phyloP scores from a whole-genome alignment of 2,329 filamentous ascomycete species.

The Coniosporium tulheliwenetii region DNA sequence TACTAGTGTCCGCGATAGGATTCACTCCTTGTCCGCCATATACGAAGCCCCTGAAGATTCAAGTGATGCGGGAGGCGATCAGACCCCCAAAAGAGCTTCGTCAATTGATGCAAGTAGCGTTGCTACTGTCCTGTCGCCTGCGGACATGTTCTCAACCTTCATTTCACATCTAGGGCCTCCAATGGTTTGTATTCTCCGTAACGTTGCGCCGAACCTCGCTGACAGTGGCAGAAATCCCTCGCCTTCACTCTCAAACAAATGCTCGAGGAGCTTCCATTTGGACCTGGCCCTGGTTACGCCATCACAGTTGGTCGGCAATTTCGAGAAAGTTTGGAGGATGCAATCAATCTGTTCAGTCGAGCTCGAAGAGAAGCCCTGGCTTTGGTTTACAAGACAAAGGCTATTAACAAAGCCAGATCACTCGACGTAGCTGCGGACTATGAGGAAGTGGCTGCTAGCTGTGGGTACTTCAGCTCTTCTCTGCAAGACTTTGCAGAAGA shows the following conservation, averaged over 20 bases:
- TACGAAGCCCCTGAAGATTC: constrained; percentile 22
- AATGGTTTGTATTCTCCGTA: constrained; percentile 38
- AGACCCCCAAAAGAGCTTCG: too few species aligned
- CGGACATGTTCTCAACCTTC: constrained; percentile 84
- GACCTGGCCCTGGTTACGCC: constrained; percentile 45
- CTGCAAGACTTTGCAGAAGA: constrained; percentile 84
- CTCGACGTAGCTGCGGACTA: constrained; percentile 78
- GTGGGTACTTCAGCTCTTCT: constrained; percentile 89
- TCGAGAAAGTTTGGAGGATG: constrained; percentile 62
- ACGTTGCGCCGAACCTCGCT: constrained; percentile 4
- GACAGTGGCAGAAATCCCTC: constrained; percentile 53
- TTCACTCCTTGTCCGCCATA: constrained; percentile 15
- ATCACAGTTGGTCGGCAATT: constrained; percentile 70
- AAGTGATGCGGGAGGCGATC: constrained; percentile 7
- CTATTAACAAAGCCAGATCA: constrained; percentile 51
- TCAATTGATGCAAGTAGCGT: neutral
- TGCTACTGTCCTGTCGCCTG: constrained; percentile 33
- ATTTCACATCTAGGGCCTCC: constrained; percentile 80
- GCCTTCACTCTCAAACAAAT: constrained; percentile 82
- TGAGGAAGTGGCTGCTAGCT: constrained; percentile 94
- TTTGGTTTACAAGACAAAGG: constrained; percentile 66
- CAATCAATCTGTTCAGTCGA: constrained; percentile 61
- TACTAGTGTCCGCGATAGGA: neutral
- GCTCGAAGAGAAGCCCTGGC: constrained; percentile 63
- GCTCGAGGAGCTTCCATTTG: constrained; percentile 74